Percentiles rank a stretch among this genome's conserved stretches.
These are phyloP conservation scores for Sporothrix inflata DNA, from an alignment of 2,329 filamentous ascomycete species.

Conservation along the genomic window DNA sequence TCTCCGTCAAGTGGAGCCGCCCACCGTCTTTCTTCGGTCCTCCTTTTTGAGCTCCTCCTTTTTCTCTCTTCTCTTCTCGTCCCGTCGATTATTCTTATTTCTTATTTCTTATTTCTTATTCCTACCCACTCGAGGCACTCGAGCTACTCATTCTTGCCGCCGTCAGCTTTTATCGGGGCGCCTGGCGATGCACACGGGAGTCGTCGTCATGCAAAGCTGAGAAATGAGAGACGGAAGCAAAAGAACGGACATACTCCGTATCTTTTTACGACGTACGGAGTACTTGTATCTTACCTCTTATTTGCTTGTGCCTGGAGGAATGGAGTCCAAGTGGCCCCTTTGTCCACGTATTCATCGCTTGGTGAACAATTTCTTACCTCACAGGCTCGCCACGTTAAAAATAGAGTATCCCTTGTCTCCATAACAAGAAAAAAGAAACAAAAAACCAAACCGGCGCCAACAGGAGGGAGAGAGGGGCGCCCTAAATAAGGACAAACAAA, in stretches of 20 bases:
- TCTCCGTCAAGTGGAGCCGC: constrained; percentile 1
- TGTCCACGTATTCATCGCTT: background rate
- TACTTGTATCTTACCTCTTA: background rate
- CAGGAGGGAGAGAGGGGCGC: background rate
- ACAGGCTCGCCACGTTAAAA: constrained; percentile 15
- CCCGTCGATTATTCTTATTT: no score
- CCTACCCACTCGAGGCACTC: no score
- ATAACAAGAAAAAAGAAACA: background rate
- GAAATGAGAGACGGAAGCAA: background rate
- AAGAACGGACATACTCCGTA: background rate
- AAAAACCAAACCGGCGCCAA: background rate
- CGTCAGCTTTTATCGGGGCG: no score
- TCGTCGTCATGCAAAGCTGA: constrained; percentile 1
- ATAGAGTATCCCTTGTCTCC: constrained; percentile 7
- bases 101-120: no score
- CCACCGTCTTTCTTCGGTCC: background rate
- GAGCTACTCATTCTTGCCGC: no score
- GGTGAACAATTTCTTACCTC: background rate
- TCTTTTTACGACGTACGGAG: no score
- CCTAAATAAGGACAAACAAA: background rate
- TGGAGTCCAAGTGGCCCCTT: background rate
- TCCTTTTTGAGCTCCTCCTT: background rate
- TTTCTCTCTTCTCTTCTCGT: background rate
- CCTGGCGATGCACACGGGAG: background rate
- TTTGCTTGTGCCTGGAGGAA: background rate